These are phyloP conservation scores for Plasmodium billcollinsi DNA, from an alignment of 169 alveolate genomes.

Conservation along the genomic window DNA sequence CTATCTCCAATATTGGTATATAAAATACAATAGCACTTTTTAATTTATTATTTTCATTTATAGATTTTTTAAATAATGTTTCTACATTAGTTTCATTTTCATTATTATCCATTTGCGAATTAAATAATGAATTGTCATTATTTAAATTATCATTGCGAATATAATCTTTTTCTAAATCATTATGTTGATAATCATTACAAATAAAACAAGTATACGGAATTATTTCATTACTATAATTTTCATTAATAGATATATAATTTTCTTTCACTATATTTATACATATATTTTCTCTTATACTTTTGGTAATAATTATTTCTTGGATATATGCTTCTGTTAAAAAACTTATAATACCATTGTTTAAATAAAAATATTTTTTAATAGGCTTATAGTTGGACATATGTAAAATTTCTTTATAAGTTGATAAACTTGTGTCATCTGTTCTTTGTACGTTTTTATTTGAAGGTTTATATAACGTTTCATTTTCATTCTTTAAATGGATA, in stretches of 20 bases:
- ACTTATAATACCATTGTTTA: slow-evolving; percentile 19
- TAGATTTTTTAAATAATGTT: neutral
- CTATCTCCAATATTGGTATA: slow-evolving; percentile 66
- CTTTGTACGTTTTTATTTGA: neutral
- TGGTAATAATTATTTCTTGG: slow-evolving; percentile 56
- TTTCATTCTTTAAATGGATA: neutral
- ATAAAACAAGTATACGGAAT: slow-evolving; percentile 11
- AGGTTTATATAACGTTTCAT: neutral
- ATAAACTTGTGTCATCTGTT: neutral
- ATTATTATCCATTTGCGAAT: neutral
- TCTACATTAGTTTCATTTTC: slow-evolving; percentile 16
- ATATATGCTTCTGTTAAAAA: slow-evolving; percentile 63
- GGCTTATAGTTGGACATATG: neutral
- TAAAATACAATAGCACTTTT: slow-evolving; percentile 67
- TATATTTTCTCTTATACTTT: slow-evolving; percentile 42
- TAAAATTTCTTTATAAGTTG: neutral
- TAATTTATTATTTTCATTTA: slow-evolving; percentile 16
- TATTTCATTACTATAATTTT: neutral
- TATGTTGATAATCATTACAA: neutral
- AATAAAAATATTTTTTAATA: slow-evolving; percentile 49
- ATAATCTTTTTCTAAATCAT: neutral
- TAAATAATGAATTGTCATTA: neutral
- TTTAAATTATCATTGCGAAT: neutral
- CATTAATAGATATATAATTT: slow-evolving; percentile 24
- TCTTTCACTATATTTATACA: slow-evolving; percentile 43